These are phyloP conservation scores for Colletotrichum tropicale DNA, from an alignment of 2,329 filamentous ascomycete species.

Conservation along the genomic window DNA sequence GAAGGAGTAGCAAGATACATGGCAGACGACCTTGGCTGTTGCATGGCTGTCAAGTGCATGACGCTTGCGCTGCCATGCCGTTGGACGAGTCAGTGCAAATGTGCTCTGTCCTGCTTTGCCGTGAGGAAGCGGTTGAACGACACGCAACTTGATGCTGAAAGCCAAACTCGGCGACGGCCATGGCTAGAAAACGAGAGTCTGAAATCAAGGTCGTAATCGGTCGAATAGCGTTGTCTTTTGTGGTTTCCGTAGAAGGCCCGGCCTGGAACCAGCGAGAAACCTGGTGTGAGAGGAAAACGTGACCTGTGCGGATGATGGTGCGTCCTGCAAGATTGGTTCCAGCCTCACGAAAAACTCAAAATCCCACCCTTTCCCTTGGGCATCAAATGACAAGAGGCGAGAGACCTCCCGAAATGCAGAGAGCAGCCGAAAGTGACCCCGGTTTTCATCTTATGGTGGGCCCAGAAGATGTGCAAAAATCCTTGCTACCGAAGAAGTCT, in stretches of 20 bases:
- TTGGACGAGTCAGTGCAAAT: slow-evolving; percentile 1
- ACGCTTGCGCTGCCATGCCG: neutral
- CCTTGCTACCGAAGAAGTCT: slow-evolving; percentile 3
- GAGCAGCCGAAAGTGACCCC: slow-evolving; percentile 13
- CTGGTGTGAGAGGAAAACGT: neutral
- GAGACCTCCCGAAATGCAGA: slow-evolving; percentile 1
- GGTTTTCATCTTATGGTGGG: neutral
- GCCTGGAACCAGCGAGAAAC: neutral
- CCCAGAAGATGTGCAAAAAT: neutral
- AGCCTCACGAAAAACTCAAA: slow-evolving; percentile 21
- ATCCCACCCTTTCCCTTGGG: slow-evolving; percentile 6
- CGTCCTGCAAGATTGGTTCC: slow-evolving; percentile 15
- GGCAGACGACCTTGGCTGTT: neutral
- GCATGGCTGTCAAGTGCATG: slow-evolving; percentile 8
- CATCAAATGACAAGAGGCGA: slow-evolving; percentile 13
- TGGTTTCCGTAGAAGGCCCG: neutral
- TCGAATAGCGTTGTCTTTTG: neutral
- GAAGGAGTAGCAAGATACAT: neutral
- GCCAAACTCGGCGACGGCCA: neutral
- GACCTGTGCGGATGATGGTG: slow-evolving; percentile 4
- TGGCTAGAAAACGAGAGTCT: neutral
- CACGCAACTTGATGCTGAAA: neutral
- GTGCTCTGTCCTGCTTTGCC: neutral
- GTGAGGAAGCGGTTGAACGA: neutral
- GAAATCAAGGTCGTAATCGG: neutral